A percentile compares a stretch with the other conserved stretches of the same genome.
phyloP scores from a whole-genome alignment of 129 eudicot genomes.

The Lonicera japonica region DNA sequence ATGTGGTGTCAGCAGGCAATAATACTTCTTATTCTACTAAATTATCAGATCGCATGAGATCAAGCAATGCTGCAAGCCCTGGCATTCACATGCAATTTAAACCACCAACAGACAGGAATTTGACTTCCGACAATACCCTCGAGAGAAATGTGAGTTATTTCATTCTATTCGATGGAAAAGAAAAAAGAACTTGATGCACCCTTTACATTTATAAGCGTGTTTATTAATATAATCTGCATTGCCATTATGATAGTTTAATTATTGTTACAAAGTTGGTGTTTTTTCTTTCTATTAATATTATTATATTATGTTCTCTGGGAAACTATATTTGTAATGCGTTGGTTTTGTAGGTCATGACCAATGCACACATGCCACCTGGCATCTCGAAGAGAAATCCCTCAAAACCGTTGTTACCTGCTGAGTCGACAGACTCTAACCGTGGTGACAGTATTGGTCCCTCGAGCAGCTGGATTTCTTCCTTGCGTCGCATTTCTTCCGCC shows the following conservation, averaged over 20 bases:
- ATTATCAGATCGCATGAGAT: constrained; percentile 53
- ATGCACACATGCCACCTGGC: constrained; percentile 47
- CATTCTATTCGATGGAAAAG: not conserved
- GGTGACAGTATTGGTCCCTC: constrained; percentile 66
- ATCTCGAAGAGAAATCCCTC: constrained; percentile 51
- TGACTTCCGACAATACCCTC: constrained; percentile 48
- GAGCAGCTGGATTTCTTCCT: constrained; percentile 87
- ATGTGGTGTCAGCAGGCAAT: constrained; percentile 32
- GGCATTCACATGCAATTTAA: constrained; percentile 72
- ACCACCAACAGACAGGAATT: constrained; percentile 45
- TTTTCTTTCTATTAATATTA: not conserved
- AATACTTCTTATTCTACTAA: constrained; percentile 54
- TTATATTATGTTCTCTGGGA: not conserved
- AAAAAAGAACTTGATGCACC: not conserved
- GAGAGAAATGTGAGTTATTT: constrained; percentile 50
- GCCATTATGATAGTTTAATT: not conserved
- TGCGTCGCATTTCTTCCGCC: constrained; percentile 87
- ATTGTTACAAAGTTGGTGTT: not conserved
- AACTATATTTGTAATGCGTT: not conserved
- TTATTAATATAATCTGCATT: not conserved
- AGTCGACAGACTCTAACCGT: constrained; percentile 44
- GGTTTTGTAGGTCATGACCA: constrained; percentile 33
- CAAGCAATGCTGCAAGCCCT: constrained; percentile 54
- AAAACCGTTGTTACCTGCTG: constrained; percentile 61
- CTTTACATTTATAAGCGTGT: not conserved